phyloP scores from a whole-genome alignment of 2,329 filamentous ascomycete genomes.

The Colletotrichum brevisporum region DNA sequence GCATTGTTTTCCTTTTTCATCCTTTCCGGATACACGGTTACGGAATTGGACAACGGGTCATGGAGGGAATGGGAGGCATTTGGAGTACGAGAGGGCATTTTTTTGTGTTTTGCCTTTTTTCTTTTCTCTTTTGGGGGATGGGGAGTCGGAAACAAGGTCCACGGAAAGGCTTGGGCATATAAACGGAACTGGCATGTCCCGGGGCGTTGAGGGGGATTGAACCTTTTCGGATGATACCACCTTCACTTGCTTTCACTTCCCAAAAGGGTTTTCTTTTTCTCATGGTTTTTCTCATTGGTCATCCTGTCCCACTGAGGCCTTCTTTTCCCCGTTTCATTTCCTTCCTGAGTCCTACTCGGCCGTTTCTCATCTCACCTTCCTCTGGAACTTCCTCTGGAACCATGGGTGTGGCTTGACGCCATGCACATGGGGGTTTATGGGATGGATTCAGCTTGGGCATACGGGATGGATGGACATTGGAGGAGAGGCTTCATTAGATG shows the following conservation, averaged over 20 bases:
- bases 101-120: not conserved
- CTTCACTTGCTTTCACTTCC: conserved; percentile 26
- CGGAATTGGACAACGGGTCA: conserved; percentile 34
- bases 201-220: conserved; percentile 32
- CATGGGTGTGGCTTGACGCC: conserved; percentile 21
- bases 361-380: not conserved
- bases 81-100: conserved; percentile 28
- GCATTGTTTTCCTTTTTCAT: conserved; percentile 31
- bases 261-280: conserved; percentile 34
- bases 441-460: not conserved
- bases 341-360: not conserved
- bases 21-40: conserved; percentile 34
- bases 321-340: conserved; percentile 4
- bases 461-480: not conserved
- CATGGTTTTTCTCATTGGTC: conserved; percentile 5
- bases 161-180: conserved; percentile 24
- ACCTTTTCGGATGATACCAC: conserved; percentile 39
- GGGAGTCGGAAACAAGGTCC: conserved; percentile 10
- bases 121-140: not conserved
- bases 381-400: conserved; percentile 2
- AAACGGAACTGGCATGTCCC: conserved; percentile 36
- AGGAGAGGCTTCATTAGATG: not conserved
- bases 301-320: conserved; percentile 1
- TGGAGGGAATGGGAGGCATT: conserved; percentile 16
- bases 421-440: conserved; percentile 14